Evolutionary conservation across 2,329 filamentous ascomycete species (phyloP).

Genomic region (Cercospora brassicicola): DNA sequence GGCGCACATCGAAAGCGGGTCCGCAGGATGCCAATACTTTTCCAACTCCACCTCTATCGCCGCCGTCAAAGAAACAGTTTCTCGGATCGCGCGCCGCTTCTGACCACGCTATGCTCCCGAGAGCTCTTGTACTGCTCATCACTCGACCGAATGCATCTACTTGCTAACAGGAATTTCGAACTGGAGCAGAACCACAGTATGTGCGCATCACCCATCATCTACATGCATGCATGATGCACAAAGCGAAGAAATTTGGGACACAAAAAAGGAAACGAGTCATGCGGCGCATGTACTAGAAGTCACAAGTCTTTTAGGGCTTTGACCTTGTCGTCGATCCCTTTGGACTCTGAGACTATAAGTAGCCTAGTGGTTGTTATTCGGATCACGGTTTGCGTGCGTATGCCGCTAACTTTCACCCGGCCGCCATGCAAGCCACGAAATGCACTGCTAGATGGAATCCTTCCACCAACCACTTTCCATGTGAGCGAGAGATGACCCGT

Average conservation of each 20-base stretch:
- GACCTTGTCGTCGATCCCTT: neutral
- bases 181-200: neutral
- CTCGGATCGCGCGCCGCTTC: neutral
- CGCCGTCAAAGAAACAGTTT: neutral
- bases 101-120: neutral
- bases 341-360: neutral
- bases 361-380: neutral
- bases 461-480: neutral
- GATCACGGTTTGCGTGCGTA: neutral
- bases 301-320: neutral
- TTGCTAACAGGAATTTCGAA: neutral
- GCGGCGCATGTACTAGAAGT: neutral
- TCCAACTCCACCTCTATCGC: neutral
- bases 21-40: neutral
- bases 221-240: neutral
- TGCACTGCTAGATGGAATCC: neutral
- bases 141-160: neutral
- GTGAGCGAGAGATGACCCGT: neutral
- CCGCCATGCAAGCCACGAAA: neutral
- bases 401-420: neutral
- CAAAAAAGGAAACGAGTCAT: neutral
- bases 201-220: neutral
- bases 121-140: neutral
- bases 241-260: neutral
- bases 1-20: neutral